Evolutionary conservation across 768 basidiomycete species (phyloP), one percentile per base, ranked within the genome.

Genomic region (Lactarius evosmus): DNA sequence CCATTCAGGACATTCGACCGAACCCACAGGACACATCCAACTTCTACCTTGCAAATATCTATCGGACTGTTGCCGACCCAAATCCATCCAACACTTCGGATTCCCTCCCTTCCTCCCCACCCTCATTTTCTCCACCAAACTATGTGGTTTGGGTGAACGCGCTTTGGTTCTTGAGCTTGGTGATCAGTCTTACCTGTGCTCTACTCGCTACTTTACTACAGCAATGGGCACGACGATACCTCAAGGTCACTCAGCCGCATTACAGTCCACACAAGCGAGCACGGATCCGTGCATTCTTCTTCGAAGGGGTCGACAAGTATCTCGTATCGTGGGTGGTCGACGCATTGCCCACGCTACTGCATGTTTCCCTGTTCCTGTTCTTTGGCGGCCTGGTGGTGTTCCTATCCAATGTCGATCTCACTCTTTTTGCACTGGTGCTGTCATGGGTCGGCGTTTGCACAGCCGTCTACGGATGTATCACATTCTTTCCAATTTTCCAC

Each of bases 331-430:
- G 25, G 46, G 32, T n/a, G 0, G 22, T 41, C 3, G 62, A 63
- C 7, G 38, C 16, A 4, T 14, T 67, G 9, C 66, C 66, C 12
- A 4, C 55, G 1, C 32, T 66, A 9, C 41, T 67, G 30, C 62
- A 53, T 36, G 27, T 25, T 34, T 65, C 54, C 4, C 36, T 65
- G 12, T 52, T 61, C 52, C n/a, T 65, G 6, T 61, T 61, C 60
- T 11, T 61, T 46, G 32, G 22, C 41, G 62, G 62, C 25, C 40
- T 64, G 8, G 27, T 51, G 16, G 29, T 41, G 5, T 64, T 60
- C 25, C 22, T 64, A n/a, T 40, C 25, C 30, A 38, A 46, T 8
- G 30, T 64, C 11, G 12, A 59, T 29, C 34, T 12, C n/a, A 25
- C 29, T 6, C 36, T 61, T 17, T 50, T 50, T 7, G 17, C 3